Percentiles rank a stretch among this genome's conserved stretches.
phyloP scores from a whole-genome alignment of 1,284 basidiomycete genomes.

The Cryptococcus sp. region DNA sequence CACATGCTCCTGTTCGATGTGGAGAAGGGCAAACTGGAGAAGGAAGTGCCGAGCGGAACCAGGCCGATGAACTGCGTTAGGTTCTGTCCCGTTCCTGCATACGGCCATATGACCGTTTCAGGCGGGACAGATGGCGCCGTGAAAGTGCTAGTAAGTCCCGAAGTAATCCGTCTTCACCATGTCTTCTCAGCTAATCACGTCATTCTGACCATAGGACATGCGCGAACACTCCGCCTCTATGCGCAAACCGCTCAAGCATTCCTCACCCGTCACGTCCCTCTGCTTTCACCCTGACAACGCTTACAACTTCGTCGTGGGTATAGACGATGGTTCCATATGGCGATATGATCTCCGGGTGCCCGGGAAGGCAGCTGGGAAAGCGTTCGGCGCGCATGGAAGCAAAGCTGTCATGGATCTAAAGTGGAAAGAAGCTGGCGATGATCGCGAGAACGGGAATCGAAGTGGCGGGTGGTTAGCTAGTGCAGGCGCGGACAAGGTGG shows the following conservation, averaged over 20 bases:
- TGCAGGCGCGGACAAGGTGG: constrained; percentile 75
- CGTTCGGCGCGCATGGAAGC: constrained; percentile 75
- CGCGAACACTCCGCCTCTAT: constrained; percentile 68
- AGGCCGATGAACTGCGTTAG: constrained; percentile 71
- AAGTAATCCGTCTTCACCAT: neutral
- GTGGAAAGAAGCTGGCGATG: constrained; percentile 59
- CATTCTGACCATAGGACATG: constrained; percentile 62
- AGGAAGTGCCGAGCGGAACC: constrained; percentile 68
- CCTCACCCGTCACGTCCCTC: constrained; percentile 69
- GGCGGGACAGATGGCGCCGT: constrained; percentile 80
- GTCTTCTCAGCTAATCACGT: neutral
- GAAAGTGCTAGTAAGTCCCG: constrained; percentile 70
- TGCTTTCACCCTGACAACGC: constrained; percentile 71
- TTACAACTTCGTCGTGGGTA: constrained; percentile 70
- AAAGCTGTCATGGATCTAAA: constrained; percentile 72
- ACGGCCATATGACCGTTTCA: constrained; percentile 72
- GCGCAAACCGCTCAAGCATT: constrained; percentile 69
- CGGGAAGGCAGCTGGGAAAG: constrained; percentile 64
- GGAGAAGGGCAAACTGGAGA: constrained; percentile 75
- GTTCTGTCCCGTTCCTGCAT: constrained; percentile 61
- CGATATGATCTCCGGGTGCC: constrained; percentile 79
- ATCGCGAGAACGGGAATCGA: constrained; percentile 18
- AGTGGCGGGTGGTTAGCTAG: constrained; percentile 76
- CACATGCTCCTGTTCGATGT: constrained; percentile 84
- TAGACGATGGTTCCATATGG: constrained; percentile 68